Conservation (phyloP, 441 rosid species). For the Aleurites moluccanus region DNA sequence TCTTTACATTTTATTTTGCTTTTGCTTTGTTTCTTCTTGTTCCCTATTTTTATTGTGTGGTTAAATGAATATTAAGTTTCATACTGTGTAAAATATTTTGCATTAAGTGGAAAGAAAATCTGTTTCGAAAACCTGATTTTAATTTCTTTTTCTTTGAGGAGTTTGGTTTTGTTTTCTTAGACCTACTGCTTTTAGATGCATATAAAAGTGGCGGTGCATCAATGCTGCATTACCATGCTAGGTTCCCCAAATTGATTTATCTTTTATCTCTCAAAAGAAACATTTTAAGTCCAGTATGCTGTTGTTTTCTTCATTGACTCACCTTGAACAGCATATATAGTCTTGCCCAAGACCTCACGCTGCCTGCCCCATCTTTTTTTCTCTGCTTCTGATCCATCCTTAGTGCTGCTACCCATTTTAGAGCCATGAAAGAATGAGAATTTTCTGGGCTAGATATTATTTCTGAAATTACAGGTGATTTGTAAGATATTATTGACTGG, state of each 20-base stretch:
- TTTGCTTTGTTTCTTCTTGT: neutral
- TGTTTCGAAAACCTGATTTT: conserved; percentile 1
- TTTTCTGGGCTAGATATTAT: neutral
- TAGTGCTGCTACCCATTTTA: neutral
- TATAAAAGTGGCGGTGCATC: neutral
- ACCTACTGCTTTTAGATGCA: neutral
- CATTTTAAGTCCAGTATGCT: neutral
- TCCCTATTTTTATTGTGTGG: neutral
- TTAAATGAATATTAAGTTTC: neutral
- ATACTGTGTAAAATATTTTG: neutral
- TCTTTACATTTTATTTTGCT: neutral
- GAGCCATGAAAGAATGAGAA: neutral
- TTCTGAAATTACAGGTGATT: neutral
- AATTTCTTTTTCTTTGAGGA: neutral
- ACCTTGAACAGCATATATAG: neutral
- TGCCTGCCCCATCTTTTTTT: neutral
- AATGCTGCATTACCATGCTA: neutral
- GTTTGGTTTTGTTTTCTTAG: conserved; percentile 1
- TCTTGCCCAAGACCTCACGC: neutral
- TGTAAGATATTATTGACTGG: neutral
- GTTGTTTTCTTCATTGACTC: neutral
- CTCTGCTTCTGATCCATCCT: neutral
- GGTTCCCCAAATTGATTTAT: neutral
- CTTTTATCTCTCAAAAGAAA: neutral
- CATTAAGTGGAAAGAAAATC: neutral